These are phyloP conservation scores for Colletotrichum sp. DNA, from an alignment of 2,329 filamentous ascomycete species.

Conservation along the genomic window DNA sequence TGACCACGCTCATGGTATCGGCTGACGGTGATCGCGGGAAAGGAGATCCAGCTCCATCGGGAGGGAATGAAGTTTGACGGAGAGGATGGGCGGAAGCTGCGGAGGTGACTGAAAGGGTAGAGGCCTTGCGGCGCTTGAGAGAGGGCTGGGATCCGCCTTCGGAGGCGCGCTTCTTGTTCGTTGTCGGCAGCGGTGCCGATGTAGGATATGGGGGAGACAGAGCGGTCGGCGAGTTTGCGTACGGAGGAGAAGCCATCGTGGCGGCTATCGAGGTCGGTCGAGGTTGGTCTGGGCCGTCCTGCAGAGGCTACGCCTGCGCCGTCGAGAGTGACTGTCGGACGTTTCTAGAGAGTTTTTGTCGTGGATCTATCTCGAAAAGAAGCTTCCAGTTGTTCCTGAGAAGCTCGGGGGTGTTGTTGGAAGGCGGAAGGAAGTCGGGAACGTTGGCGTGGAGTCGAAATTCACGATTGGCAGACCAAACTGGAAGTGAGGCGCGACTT, in stretches of 20 bases:
- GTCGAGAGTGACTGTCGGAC: not conserved
- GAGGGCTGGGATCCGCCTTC: slow-evolving; percentile 56
- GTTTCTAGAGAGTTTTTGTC: not conserved
- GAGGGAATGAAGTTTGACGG: slow-evolving; percentile 82
- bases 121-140: slow-evolving; percentile 75
- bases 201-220: slow-evolving; percentile 61
- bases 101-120: slow-evolving; percentile 62
- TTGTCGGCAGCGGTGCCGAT: slow-evolving; percentile 50
- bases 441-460: not conserved
- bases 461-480: not conserved
- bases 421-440: not conserved
- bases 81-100: slow-evolving; percentile 67
- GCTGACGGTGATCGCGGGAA: slow-evolving; percentile 70
- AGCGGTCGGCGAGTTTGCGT: slow-evolving; percentile 53
- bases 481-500: not conserved
- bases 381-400: not conserved
- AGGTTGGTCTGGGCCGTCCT: not conserved
- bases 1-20: slow-evolving; percentile 64
- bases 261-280: not conserved
- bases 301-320: not conserved
- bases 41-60: slow-evolving; percentile 58
- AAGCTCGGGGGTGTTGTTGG: not conserved
- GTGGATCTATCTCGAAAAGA: not conserved
- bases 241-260: slow-evolving; percentile 62
- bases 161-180: slow-evolving; percentile 67